Percentiles rank a stretch among this genome's conserved stretches.
phyloP scores from a whole-genome alignment of 1,284 basidiomycete species.

The Salmacisia buchloeana region DNA sequence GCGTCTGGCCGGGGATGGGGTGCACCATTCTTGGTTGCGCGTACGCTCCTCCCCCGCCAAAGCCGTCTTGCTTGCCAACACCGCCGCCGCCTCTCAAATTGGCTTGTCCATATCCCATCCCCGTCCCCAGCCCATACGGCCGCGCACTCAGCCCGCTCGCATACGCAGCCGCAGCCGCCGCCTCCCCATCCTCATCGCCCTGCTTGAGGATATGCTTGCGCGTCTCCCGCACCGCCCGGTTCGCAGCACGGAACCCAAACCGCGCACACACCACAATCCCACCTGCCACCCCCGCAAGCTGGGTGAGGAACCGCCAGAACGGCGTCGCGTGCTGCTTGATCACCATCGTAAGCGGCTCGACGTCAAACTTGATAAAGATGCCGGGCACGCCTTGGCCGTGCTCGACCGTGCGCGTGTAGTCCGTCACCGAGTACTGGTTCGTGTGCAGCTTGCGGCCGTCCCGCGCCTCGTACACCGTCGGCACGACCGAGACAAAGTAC shows the following conservation, averaged over 20 bases:
- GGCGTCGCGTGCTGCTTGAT: slow-evolving; percentile 80
- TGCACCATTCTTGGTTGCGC: not conserved
- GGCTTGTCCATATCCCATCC: not conserved
- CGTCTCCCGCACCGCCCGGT: slow-evolving; percentile 20
- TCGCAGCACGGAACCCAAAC: slow-evolving; percentile 33
- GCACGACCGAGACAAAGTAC: slow-evolving; percentile 90
- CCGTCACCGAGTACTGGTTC: slow-evolving; percentile 90
- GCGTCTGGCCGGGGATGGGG: slow-evolving; percentile 4
- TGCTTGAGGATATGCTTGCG: slow-evolving; percentile 13
- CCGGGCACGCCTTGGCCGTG: slow-evolving; percentile 73
- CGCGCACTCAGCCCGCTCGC: slow-evolving; percentile 12
- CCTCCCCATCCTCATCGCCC: slow-evolving; percentile 18
- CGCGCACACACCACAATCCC: slow-evolving; percentile 50
- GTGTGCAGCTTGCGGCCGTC: slow-evolving; percentile 62
- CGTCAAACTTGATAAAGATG: slow-evolving; percentile 63
- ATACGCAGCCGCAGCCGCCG: slow-evolving; percentile 9
- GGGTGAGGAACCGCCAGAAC: slow-evolving; percentile 73
- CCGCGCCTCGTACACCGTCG: slow-evolving; percentile 80
- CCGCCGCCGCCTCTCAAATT: not conserved
- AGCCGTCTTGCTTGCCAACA: slow-evolving; percentile 2
- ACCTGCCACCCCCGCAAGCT: slow-evolving; percentile 57
- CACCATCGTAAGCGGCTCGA: slow-evolving; percentile 80
- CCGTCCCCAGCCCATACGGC: slow-evolving; percentile 12
- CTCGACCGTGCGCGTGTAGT: slow-evolving; percentile 73
- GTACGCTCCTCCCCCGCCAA: no score